These are phyloP conservation scores for Cylindricascospora bacillispora DNA, from an alignment of 1,139 yeast species.

Conservation along the genomic window DNA sequence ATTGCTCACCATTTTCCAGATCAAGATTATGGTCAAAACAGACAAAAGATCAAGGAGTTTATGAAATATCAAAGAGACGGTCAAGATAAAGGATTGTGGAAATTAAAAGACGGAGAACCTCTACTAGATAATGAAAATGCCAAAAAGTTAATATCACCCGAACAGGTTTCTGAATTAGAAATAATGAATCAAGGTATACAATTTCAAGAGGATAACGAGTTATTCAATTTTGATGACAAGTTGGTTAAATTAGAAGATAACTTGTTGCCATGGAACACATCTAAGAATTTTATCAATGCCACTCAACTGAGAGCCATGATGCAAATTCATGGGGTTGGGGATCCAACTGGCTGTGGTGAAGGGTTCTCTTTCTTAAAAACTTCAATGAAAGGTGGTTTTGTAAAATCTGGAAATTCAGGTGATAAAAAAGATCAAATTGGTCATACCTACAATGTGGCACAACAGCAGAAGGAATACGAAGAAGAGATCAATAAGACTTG, in stretches of 20 bases:
- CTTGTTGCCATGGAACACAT: conserved; percentile 85
- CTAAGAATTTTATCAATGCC: conserved; percentile 82
- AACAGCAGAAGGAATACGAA: conserved; percentile 86
- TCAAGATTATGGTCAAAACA: conserved; percentile 93
- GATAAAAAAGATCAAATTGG: conserved; percentile 25
- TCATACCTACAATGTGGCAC: conserved; percentile 66
- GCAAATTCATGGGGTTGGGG: conserved; percentile 93
- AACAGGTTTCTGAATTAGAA: conserved; percentile 76
- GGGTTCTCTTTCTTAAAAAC: conserved; percentile 85
- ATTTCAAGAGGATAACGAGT: conserved; percentile 57
- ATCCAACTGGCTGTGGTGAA: conserved; percentile 84
- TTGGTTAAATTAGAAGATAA: conserved; percentile 61
- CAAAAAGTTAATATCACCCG: conserved; percentile 82
- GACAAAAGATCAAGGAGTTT: conserved; percentile 90
- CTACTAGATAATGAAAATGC: conserved; percentile 71
- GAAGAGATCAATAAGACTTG: conserved; percentile 84
- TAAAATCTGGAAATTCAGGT: conserved; percentile 34
- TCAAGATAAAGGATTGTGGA: conserved; percentile 94
- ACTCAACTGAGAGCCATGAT: conserved; percentile 96
- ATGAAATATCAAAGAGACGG: conserved; percentile 97
- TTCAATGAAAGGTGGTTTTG: conserved; percentile 91
- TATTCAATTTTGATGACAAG: conserved; percentile 36
- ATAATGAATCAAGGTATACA: conserved; percentile 93
- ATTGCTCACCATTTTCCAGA: conserved; percentile 91
- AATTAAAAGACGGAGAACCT: conserved; percentile 58